Evolutionary conservation across 139 green algal species (phyloP).

Genomic region (Micractinium sp.): DNA sequence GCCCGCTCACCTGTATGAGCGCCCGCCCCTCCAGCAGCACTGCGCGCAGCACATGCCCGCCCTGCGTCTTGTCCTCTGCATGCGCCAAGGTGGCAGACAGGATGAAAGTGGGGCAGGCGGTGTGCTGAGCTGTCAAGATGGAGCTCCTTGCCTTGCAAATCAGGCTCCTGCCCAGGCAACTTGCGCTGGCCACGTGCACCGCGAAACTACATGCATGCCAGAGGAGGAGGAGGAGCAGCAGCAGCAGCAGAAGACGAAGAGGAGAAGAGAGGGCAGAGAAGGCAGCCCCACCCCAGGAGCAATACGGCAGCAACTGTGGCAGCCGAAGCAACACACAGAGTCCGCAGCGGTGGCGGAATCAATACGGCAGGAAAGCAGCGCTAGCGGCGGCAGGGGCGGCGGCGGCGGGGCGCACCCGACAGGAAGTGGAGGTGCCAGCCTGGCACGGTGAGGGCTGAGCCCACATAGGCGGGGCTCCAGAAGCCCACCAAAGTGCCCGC

Average conservation of each 20-base stretch:
- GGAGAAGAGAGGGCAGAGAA: background rate
- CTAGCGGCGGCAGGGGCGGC: background rate
- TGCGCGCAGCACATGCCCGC: constrained; percentile 11
- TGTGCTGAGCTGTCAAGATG: background rate
- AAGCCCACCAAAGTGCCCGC: constrained; percentile 18
- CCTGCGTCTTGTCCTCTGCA: constrained; percentile 19
- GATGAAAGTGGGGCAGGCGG: no score
- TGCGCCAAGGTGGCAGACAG: background rate
- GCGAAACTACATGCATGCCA: no score
- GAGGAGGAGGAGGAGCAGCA: no score
- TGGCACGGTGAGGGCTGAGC: constrained; percentile 11
- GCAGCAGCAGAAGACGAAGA: no score
- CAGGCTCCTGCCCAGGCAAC: no score
- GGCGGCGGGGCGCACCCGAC: background rate
- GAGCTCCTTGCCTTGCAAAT: background rate
- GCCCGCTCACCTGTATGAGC: background rate
- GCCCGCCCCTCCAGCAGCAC: constrained; percentile 4
- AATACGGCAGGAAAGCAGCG: background rate
- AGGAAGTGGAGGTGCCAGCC: constrained; percentile 36
- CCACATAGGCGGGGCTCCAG: constrained; percentile 21
- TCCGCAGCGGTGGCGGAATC: background rate
- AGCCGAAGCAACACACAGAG: background rate
- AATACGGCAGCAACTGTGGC: background rate
- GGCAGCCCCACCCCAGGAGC: background rate
- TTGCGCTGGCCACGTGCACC: no score